A percentile compares a stretch with the other conserved stretches of the same genome.
These are phyloP conservation scores for Camellia sinensis DNA, from an alignment of 148 eudicot species.

Conservation along the genomic window DNA sequence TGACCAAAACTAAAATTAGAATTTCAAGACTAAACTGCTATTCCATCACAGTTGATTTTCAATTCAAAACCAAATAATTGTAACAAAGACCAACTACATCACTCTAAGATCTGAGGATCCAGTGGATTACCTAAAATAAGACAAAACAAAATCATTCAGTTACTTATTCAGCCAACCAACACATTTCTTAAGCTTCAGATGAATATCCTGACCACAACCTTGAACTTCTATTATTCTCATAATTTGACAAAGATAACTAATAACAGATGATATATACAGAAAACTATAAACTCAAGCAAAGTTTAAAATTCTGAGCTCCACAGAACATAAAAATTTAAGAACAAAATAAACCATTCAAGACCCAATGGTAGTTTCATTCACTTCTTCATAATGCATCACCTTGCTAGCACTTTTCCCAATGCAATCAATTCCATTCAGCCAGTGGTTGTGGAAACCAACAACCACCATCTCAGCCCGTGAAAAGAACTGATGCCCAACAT, in stretches of 20 bases:
- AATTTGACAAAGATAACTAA: neutral
- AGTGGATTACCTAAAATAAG: neutral
- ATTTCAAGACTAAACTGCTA: too few relatives aligned
- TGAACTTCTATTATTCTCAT: neutral
- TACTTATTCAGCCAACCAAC: neutral
- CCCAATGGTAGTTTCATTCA: conserved; percentile 2
- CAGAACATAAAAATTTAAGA: neutral
- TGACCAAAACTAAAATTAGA: too few relatives aligned
- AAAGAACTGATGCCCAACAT: conserved; percentile 89
- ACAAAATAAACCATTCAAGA: neutral
- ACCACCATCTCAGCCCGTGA: conserved; percentile 92
- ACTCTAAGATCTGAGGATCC: too few relatives aligned
- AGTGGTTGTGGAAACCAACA: conserved; percentile 81
- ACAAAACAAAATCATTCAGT: neutral
- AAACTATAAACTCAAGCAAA: conserved; percentile 2
- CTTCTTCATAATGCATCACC: conserved; percentile 21
- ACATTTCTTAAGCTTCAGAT: neutral
- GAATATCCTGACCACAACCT: neutral
- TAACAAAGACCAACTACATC: too few relatives aligned
- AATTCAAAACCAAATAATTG: neutral
- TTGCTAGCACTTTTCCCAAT: conserved; percentile 40
- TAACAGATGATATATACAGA: neutral
- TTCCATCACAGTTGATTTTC: too few relatives aligned
- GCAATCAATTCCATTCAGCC: conserved; percentile 90
- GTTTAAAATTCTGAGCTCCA: neutral